These are phyloP conservation scores for Talaromyces piceae DNA, from an alignment of 2,329 filamentous ascomycete species.

Conservation along the genomic window DNA sequence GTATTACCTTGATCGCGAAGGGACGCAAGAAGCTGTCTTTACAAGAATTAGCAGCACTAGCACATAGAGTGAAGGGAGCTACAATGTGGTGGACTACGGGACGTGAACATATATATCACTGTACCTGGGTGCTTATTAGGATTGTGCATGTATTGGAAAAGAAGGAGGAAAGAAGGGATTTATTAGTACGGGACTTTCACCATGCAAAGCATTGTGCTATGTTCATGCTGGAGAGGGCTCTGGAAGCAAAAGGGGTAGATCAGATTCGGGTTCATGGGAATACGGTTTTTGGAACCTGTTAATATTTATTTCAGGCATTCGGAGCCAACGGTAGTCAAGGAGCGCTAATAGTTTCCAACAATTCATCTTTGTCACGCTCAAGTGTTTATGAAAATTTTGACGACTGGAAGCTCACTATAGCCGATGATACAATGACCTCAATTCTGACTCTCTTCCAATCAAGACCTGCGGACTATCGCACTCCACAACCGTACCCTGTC, in stretches of 20 bases:
- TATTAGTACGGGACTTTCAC: neutral
- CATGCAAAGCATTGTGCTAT: neutral
- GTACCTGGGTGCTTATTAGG: neutral
- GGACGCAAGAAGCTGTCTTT: neutral
- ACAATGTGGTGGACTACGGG: too few relatives aligned
- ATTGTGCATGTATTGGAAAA: neutral
- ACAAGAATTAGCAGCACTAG: neutral
- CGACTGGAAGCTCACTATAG: neutral
- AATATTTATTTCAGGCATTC: neutral
- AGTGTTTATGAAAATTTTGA: neutral
- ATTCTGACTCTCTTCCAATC: slow-evolving; percentile 30
- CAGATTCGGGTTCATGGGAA: neutral
- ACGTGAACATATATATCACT: neutral
- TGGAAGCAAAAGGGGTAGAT: neutral
- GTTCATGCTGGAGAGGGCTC: neutral
- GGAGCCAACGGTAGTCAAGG: neutral
- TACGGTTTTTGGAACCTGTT: neutral
- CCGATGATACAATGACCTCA: slow-evolving; percentile 27
- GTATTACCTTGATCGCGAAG: neutral
- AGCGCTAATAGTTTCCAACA: too few relatives aligned
- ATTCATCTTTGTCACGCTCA: too few relatives aligned
- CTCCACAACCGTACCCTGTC: slow-evolving; percentile 27
- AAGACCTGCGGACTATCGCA: slow-evolving; percentile 26
- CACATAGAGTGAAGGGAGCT: neutral
- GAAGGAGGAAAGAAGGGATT: neutral